Evolutionary conservation across 352 stramenopile species (phyloP), one percentile per base, ranked within the genome.

Genomic region (Globisporangium recalcitrans): DNA sequence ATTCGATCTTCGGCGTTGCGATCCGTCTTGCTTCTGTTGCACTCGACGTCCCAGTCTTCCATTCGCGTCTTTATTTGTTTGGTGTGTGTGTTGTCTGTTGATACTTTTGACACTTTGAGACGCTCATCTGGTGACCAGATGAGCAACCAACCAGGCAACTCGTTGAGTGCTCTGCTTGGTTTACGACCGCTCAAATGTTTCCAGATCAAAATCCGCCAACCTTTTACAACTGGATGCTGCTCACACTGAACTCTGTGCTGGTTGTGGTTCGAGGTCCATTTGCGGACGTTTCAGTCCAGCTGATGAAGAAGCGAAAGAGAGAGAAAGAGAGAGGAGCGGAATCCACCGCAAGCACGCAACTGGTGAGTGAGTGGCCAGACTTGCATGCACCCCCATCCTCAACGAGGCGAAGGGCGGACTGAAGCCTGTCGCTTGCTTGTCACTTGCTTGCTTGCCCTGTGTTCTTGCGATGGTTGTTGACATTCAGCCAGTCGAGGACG

Each of bases 401-500:
- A 27, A 14, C n/a, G 48, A 24, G 6, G 8, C 1, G 32, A 22
- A 32, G 22, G 52, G 46, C 52, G 34, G 31, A 58, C 52, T 34
- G n/a, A 22, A 34, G 24, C 3, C 42, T 49, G 42, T 49, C n/a
- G 8, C 42, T 22, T 49, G 42, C 2, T 26, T 13, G 42, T 49
- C 34, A 16, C 46, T 52, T 31, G 22, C 9, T 21, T 46, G 38
- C 27, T 31, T 31, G 27, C 5, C 5, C 27, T 5, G 2, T 22
- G 38, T 8, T 46, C 38, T 46, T 46, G 38, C 5, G 16, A 16
- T 21, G 21, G 9, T 46, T 46, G 38, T 54, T 54, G 51, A 42
- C 9, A 14, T 57, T 57, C 49, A 40, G 7, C 26, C 49, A 55
- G 49, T 55, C 51, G 51, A 57, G 51, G 51, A 57, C 51, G 51